phyloP scores from a whole-genome alignment of 225 moss, liverwort and hornwort genomes.

The Straminergon stramineum region DNA sequence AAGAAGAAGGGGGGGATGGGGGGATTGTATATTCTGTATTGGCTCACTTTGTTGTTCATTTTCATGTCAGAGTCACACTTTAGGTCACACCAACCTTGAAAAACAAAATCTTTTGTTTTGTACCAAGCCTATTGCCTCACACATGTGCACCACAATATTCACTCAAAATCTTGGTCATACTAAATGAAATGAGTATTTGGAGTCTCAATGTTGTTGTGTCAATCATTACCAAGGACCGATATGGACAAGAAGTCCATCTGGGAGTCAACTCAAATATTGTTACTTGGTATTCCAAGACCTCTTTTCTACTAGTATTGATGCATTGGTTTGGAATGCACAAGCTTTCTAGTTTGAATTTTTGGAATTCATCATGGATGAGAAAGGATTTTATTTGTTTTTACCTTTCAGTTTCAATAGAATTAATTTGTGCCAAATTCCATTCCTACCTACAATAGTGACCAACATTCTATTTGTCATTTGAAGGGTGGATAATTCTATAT shows the following conservation, averaged over 20 bases:
- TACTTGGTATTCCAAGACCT: neutral
- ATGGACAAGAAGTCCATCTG: neutral
- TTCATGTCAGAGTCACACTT: neutral
- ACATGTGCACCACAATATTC: neutral
- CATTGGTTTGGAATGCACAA: neutral
- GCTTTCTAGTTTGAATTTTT: neutral
- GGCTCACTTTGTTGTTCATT: neutral
- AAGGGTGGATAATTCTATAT: neutral
- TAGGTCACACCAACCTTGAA: neutral
- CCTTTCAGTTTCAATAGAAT: neutral
- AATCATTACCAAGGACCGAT: neutral
- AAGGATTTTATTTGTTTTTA: neutral
- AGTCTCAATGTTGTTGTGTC: neutral
- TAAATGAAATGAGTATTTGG: neutral
- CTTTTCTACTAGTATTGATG: neutral
- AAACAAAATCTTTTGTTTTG: neutral
- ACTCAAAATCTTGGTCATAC: neutral
- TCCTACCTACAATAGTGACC: neutral
- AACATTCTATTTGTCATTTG: neutral
- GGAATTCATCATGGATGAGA: neutral
- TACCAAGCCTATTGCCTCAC: neutral
- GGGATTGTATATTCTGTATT: too few species aligned
- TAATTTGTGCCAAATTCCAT: neutral
- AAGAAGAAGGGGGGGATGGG: too few species aligned
- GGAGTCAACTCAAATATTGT: accelerated